Conservation (phyloP, 352 stramenopile genomes). For the Phytophthora parvispora region DNA sequence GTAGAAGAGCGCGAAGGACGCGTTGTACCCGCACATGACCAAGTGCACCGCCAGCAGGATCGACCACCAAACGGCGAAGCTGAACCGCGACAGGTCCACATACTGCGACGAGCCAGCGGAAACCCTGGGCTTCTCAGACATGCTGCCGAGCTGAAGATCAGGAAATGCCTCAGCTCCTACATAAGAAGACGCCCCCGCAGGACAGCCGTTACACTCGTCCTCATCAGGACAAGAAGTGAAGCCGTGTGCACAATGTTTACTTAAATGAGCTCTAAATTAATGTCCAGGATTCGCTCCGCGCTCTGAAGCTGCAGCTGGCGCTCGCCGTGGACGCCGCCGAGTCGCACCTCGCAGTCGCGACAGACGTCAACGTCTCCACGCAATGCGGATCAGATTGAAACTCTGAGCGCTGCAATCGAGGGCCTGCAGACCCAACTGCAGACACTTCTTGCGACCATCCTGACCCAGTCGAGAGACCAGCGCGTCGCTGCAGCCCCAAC, state of each 20-base stretch:
- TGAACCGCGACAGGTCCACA: slow-evolving; percentile 8
- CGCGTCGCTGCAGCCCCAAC: neutral
- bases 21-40: slow-evolving; percentile 17
- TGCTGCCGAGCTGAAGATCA: too few species aligned
- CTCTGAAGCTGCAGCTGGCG: too few species aligned
- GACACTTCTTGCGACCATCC: neutral
- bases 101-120: slow-evolving; percentile 7
- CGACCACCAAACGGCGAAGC: slow-evolving; percentile 20
- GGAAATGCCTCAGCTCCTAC: too few species aligned
- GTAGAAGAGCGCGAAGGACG: slow-evolving; percentile 31
- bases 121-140: neutral
- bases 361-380: too few species aligned
- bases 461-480: neutral
- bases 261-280: too few species aligned
- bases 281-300: too few species aligned
- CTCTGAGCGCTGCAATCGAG: neutral
- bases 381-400: neutral
- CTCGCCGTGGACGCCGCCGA: too few species aligned
- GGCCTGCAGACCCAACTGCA: neutral
- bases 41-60: slow-evolving; percentile 11
- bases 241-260: too few species aligned
- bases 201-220: too few species aligned
- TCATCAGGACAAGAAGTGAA: too few species aligned
- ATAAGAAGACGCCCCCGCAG: too few species aligned
- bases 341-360: too few species aligned